phyloP scores from a whole-genome alignment of 352 stramenopile species.

The Globisporangium okanoganense region DNA sequence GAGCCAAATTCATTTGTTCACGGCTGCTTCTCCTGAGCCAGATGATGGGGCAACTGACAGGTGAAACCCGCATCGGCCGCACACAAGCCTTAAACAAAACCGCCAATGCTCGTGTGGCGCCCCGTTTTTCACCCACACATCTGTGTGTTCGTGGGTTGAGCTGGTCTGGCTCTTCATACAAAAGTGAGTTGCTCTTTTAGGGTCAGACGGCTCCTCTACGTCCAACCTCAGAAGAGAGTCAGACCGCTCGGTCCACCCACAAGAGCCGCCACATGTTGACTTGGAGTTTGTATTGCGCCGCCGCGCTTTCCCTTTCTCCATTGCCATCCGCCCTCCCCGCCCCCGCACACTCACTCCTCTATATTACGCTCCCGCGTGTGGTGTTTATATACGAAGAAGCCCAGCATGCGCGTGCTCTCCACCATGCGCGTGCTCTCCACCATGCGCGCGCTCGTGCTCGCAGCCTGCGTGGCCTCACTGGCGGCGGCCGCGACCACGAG shows the following conservation, averaged over 20 bases:
- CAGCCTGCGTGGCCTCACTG: not conserved
- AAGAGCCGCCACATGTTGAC: not conserved
- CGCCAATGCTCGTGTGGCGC: not conserved
- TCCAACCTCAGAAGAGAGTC: not conserved
- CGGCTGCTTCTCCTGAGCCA: too few relatives aligned
- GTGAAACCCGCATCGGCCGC: too few relatives aligned
- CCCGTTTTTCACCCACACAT: not conserved
- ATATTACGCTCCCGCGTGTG: not conserved
- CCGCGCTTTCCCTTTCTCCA: slow-evolving; percentile 2
- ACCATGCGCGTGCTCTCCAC: slow-evolving; percentile 11
- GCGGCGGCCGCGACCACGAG: not conserved
- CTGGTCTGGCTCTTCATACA: not conserved
- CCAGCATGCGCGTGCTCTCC: too few relatives aligned
- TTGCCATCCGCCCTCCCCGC: not conserved
- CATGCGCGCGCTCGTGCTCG: slow-evolving; percentile 9
- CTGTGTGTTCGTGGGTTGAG: not conserved
- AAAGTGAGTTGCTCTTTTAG: not conserved
- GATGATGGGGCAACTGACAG: too few relatives aligned
- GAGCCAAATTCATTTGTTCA: too few relatives aligned
- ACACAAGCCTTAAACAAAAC: not conserved
- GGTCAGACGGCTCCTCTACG: not conserved
- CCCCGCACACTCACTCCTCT: not conserved
- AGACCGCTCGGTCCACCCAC: not conserved
- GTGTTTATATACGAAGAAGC: not conserved
- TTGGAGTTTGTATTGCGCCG: not conserved